Evolutionary conservation across 495 filamentous ascomycete species (phyloP).

Genomic region (Penicillium salamii): DNA sequence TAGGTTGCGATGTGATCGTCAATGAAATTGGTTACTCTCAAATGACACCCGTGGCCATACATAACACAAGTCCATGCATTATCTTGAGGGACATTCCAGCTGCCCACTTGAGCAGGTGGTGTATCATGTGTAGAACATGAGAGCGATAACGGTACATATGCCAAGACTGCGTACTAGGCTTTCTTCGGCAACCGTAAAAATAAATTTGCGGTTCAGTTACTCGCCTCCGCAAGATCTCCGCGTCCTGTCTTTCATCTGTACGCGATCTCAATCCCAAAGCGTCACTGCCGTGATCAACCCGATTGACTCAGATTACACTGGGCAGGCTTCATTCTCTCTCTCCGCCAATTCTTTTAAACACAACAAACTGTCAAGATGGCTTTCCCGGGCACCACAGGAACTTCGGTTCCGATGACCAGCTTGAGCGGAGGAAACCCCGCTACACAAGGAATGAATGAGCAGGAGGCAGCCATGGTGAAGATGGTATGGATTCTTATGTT

Average conservation of each 20-base stretch:
- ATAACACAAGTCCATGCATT: too few relatives aligned
- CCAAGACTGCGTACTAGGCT: slow-evolving; percentile 12
- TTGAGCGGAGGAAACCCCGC: slow-evolving; percentile 22
- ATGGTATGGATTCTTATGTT: slow-evolving; percentile 34
- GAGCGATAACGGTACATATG: slow-evolving; percentile 19
- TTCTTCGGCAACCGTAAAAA: slow-evolving; percentile 19
- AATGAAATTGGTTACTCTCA: too few relatives aligned
- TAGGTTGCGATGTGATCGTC: too few relatives aligned
- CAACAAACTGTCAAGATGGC: slow-evolving; percentile 34
- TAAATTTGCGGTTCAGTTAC: slow-evolving; percentile 33
- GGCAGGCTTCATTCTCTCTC: neutral
- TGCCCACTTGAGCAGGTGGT: too few relatives aligned
- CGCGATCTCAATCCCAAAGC: neutral
- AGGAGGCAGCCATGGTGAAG: slow-evolving; percentile 54
- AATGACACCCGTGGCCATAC: too few relatives aligned
- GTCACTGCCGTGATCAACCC: neutral
- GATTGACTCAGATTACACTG: neutral
- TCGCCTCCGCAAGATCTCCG: slow-evolving; percentile 37
- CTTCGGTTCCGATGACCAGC: slow-evolving; percentile 26
- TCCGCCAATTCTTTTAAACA: neutral
- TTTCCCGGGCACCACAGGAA: slow-evolving; percentile 44
- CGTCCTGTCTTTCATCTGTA: slow-evolving; percentile 3
- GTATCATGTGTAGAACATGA: too few relatives aligned
- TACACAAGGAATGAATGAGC: slow-evolving; percentile 47
- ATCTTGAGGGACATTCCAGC: too few relatives aligned